phyloP scores from a whole-genome alignment of 345 rosid genomes.

The Acer saccharum region DNA sequence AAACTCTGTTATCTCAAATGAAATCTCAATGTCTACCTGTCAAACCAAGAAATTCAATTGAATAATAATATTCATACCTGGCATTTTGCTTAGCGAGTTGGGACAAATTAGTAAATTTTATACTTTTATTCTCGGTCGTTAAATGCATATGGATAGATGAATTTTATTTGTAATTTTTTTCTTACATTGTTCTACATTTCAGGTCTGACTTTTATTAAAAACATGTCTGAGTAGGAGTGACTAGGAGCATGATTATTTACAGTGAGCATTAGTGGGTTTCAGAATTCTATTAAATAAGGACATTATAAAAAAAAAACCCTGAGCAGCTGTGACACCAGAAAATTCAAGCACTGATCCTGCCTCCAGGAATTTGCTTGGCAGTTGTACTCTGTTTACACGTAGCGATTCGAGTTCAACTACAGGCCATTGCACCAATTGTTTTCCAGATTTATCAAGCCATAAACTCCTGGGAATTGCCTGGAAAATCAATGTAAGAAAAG shows the following conservation, averaged over 20 bases:
- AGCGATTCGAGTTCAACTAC: constrained; percentile 59
- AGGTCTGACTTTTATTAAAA: background rate
- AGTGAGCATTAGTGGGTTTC: background rate
- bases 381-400: constrained; percentile 34
- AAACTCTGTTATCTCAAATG: constrained; percentile 43
- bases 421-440: constrained; percentile 61
- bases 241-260: background rate
- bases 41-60: background rate
- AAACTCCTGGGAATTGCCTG: constrained; percentile 70
- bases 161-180: too few relatives aligned
- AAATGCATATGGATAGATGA: too few relatives aligned
- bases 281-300: background rate
- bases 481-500: constrained; percentile 4
- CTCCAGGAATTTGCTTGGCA: constrained; percentile 35
- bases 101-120: too few relatives aligned
- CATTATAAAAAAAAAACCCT: constrained; percentile 41
- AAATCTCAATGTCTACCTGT: constrained; percentile 78
- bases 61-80: too few relatives aligned
- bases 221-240: background rate
- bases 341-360: constrained; percentile 47
- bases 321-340: constrained; percentile 57
- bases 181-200: too few relatives aligned
- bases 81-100: too few relatives aligned
- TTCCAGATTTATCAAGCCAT: constrained; percentile 34
- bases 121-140: too few relatives aligned